A percentile compares a stretch with the other conserved stretches of the same genome.
Evolutionary conservation across 805 yeast species (phyloP).

Genomic region (Saturnispora besseyi): DNA sequence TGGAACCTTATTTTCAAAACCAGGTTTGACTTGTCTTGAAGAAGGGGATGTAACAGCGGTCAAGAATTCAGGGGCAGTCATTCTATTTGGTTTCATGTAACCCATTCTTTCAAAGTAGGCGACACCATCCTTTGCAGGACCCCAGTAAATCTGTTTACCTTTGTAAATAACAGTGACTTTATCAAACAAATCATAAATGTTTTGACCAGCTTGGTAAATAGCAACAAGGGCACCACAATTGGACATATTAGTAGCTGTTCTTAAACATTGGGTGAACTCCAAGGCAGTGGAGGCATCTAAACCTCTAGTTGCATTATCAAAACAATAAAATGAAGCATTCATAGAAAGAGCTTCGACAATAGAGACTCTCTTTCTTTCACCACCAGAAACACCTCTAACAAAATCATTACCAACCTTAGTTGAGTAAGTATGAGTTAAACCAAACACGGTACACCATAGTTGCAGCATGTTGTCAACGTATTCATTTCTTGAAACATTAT

Average conservation of each 20-base stretch:
- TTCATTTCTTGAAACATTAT: slow-evolving; percentile 32
- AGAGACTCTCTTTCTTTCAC: slow-evolving; percentile 64
- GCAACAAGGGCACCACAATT: slow-evolving; percentile 53
- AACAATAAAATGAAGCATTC: slow-evolving; percentile 48
- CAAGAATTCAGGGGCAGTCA: slow-evolving; percentile 60
- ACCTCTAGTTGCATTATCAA: slow-evolving; percentile 67
- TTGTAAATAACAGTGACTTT: slow-evolving; percentile 50
- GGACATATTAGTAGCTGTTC: slow-evolving; percentile 50
- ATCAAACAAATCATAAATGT: slow-evolving; percentile 52
- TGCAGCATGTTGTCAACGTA: slow-evolving; percentile 37
- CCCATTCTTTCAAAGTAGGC: slow-evolving; percentile 54
- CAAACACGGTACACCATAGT: slow-evolving; percentile 47
- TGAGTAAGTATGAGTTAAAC: slow-evolving; percentile 48
- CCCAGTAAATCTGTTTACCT: slow-evolving; percentile 55
- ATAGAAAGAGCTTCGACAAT: slow-evolving; percentile 53
- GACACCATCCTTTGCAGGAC: slow-evolving; percentile 45
- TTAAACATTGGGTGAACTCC: slow-evolving; percentile 52
- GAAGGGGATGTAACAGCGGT: slow-evolving; percentile 61
- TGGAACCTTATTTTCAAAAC: slow-evolving; percentile 49
- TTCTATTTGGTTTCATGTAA: slow-evolving; percentile 53
- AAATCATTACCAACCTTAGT: slow-evolving; percentile 61
- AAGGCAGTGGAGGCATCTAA: slow-evolving; percentile 62
- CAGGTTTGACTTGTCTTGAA: slow-evolving; percentile 42
- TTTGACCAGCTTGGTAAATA: slow-evolving; percentile 61
- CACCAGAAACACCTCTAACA: slow-evolving; percentile 62